These are phyloP conservation scores for Calonectria crousiana DNA, from an alignment of 2,329 filamentous ascomycete genomes.

Conservation along the genomic window DNA sequence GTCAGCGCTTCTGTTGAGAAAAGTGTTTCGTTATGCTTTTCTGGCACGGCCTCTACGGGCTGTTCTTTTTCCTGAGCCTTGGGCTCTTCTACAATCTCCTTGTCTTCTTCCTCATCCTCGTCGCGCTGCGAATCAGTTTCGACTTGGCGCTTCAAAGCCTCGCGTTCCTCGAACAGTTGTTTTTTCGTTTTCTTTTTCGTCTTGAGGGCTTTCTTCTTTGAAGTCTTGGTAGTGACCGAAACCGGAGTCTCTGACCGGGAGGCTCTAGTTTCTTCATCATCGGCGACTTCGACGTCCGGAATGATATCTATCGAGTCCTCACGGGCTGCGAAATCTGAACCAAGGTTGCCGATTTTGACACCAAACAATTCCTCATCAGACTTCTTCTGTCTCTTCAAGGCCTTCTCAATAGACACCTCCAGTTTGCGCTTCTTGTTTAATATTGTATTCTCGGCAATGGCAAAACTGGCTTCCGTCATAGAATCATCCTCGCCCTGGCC, in stretches of 20 bases:
- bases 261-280: conserved; percentile 56
- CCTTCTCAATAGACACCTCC: conserved; percentile 72
- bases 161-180: conserved; percentile 77
- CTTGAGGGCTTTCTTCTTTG: conserved; percentile 69
- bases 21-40: conserved; percentile 61
- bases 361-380: conserved; percentile 83
- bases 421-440: conserved; percentile 80
- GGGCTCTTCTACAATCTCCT: conserved; percentile 36
- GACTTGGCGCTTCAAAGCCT: conserved; percentile 69
- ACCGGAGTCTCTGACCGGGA: conserved; percentile 62
- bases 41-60: conserved; percentile 48
- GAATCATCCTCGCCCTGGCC: conserved; percentile 71
- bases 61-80: conserved; percentile 37
- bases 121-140: conserved; percentile 56
- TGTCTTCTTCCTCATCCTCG: conserved; percentile 57
- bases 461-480: conserved; percentile 80
- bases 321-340: conserved; percentile 60
- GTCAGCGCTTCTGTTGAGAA: conserved; percentile 62
- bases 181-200: conserved; percentile 84
- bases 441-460: conserved; percentile 66
- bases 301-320: conserved; percentile 64
- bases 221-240: conserved; percentile 56
- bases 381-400: conserved; percentile 85
- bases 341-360: conserved; percentile 67
- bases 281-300: conserved; percentile 59